Base-by-base conservation (phyloP, 2,329 filamentous ascomycete genomes). In the Zarea fungicola region DNA sequence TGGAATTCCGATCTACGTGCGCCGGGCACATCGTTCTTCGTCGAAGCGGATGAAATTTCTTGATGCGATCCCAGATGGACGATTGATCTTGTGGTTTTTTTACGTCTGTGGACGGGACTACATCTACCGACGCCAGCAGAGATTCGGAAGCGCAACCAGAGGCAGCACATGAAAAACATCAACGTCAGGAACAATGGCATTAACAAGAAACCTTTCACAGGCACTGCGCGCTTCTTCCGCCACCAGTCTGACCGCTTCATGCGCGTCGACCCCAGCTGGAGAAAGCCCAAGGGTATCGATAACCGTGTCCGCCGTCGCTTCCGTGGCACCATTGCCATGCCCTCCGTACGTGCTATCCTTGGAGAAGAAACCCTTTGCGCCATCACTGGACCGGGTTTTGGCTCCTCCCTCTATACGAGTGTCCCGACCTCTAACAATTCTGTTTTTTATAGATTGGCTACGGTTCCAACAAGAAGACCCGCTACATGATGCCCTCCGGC, bases 281-380 rank as follows among this genome's bases (percentile, higher is more conserved):
- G 93, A 78, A 99, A 97, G 84, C 93, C 93, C 64, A 99, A 99
- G 89, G 93, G 93, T 89, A 99, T 99, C 76, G 93, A 99, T 80
- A 95, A 91, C 81, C 81, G 88, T 68, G 92, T 99, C 72, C 88
- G 93, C 73, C 85, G 93, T 82, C 89, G 93, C 63, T 99, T 99
- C 83, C 90, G 89, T 78, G 89, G 93, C 69, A 89, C 88, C 78
- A 86, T 87, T 75, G 83, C 84, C 69, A 97, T 99, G 92, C 93
- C 93, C 77, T 48, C 44, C 16, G 44, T 48, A 41, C 35, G 89
- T 83, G 59, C 32, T 51, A 19, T 23, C 22, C 19, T 37, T n/a
- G n/a, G n/a, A n/a, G n/a, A n/a, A n/a, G n/a, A n/a, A n/a, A n/a
- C n/a, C n/a, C n/a, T n/a, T n/a, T n/a, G n/a, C n/a, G n/a, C n/a